phyloP scores from a whole-genome alignment of 2,329 filamentous ascomycete genomes.

The Dothistroma septosporum region DNA sequence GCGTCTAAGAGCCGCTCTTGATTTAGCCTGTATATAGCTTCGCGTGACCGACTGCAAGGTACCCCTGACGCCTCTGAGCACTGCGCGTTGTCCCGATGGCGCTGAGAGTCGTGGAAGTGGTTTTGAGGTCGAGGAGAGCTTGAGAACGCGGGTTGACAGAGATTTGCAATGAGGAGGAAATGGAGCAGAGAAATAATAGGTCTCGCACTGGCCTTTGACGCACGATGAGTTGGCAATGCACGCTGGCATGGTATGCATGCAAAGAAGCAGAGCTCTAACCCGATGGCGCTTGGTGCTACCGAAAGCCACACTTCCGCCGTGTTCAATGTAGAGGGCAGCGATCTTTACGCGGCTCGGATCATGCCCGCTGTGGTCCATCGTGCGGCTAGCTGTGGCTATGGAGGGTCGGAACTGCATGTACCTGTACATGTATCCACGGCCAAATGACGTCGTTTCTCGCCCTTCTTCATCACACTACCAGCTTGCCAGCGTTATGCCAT shows the following conservation, averaged over 20 bases:
- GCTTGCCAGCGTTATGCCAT: neutral
- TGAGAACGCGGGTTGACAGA: neutral
- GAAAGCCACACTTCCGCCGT: no score
- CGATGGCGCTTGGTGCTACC: neutral
- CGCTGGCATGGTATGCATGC: neutral
- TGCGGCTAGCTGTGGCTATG: no score
- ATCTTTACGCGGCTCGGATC: no score
- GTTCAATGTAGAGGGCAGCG: no score
- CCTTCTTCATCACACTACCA: no score
- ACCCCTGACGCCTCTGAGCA: slow-evolving; percentile 6
- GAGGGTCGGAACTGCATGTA: no score
- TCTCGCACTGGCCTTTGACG: slow-evolving; percentile 8
- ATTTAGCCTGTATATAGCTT: slow-evolving; percentile 1
- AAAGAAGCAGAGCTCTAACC: neutral
- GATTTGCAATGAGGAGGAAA: neutral
- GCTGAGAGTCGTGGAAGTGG: neutral
- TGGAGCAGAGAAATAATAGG: slow-evolving; percentile 5
- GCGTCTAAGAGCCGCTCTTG: neutral
- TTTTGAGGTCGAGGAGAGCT: neutral
- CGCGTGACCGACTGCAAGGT: neutral
- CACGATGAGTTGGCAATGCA: slow-evolving; percentile 11
- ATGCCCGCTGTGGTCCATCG: no score
- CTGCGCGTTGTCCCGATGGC: neutral
- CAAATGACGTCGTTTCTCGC: no score
- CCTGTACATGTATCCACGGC: no score